phyloP scores from a whole-genome alignment of 352 stramenopile genomes.

The Phytophthora sp. region DNA sequence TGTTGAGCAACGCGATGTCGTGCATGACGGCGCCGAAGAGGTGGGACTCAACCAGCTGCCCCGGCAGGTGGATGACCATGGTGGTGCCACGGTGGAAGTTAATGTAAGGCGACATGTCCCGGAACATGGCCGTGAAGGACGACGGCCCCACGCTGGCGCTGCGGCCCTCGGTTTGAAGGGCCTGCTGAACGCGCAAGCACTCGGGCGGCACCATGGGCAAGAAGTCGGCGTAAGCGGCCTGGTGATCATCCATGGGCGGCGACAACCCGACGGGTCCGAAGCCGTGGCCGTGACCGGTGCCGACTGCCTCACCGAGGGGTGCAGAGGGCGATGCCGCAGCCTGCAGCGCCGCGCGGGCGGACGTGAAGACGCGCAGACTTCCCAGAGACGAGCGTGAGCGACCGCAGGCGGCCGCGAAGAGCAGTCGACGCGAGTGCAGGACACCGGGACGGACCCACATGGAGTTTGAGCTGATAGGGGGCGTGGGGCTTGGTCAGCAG shows the following conservation, averaged over 20 bases:
- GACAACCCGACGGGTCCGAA: slow-evolving; percentile 2
- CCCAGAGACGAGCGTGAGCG: slow-evolving; percentile 30
- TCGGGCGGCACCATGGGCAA: slow-evolving; percentile 77
- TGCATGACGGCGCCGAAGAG: slow-evolving; percentile 94
- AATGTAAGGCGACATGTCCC: slow-evolving; percentile 97
- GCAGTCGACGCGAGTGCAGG: slow-evolving; percentile 26
- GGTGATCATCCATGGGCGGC: slow-evolving; percentile 19
- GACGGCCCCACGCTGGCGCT: slow-evolving; percentile 42
- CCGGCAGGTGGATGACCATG: slow-evolving; percentile 97
- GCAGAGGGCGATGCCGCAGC: slow-evolving; percentile 12
- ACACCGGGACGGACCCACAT: slow-evolving; percentile 35
- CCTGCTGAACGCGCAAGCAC: slow-evolving; percentile 72
- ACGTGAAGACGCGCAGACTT: slow-evolving; percentile 42
- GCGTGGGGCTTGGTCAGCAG: slow-evolving; percentile 10
- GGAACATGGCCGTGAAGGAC: slow-evolving; percentile 93
- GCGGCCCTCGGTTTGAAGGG: slow-evolving; percentile 9
- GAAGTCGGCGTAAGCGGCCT: slow-evolving; percentile 54
- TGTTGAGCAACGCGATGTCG: slow-evolving; percentile 96
- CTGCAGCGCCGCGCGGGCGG: slow-evolving; percentile 23
- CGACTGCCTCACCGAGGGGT: slow-evolving; percentile 22
- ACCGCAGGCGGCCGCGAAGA: slow-evolving; percentile 30
- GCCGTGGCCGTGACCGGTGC: background rate
- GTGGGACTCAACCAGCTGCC: slow-evolving; percentile 92
- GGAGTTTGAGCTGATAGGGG: slow-evolving; percentile 6
- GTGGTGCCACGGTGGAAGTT: slow-evolving; percentile 95